These are phyloP conservation scores for Pterocarpus santalinus DNA, from an alignment of 306 rosid species.

Conservation along the genomic window DNA sequence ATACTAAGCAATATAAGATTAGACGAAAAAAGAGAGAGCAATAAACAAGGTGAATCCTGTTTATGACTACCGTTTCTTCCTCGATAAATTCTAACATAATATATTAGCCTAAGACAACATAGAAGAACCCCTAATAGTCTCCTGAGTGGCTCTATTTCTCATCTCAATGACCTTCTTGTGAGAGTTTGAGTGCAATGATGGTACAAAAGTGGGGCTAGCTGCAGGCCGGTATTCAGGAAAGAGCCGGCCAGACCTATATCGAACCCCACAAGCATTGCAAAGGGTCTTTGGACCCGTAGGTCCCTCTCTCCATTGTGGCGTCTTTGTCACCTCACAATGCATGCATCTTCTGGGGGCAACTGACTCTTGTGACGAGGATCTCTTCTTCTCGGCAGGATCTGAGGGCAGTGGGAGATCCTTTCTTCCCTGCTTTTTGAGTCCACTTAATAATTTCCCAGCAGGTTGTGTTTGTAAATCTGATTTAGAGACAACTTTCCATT, in stretches of 20 bases:
- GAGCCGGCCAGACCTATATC: conserved; percentile 53
- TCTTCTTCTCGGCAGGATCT: conserved; percentile 40
- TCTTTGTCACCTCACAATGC: conserved; percentile 45
- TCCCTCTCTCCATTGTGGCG: conserved; percentile 53
- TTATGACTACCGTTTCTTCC: conserved; percentile 50
- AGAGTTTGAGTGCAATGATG: conserved; percentile 49
- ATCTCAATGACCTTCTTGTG: conserved; percentile 47
- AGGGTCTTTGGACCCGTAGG: conserved; percentile 48
- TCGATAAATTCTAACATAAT: conserved; percentile 44
- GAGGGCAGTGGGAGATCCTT: conserved; percentile 39
- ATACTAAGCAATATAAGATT: conserved; percentile 42
- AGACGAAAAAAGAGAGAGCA: conserved; percentile 31
- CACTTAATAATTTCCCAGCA: conserved; percentile 31
- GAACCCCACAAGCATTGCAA: conserved; percentile 55
- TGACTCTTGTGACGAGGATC: conserved; percentile 16
- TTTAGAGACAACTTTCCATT: conserved; percentile 27
- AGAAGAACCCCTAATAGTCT: conserved; percentile 26
- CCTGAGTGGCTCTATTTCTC: conserved; percentile 24
- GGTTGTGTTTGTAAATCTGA: conserved; percentile 42
- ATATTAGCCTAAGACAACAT: conserved; percentile 41
- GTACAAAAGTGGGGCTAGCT: conserved; percentile 49
- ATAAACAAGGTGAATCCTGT: conserved; percentile 50
- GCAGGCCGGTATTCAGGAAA: conserved; percentile 55
- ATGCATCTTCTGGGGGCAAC: conserved; percentile 37
- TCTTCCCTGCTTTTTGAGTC: conserved; percentile 45